phyloP scores from a whole-genome alignment of 2,329 filamentous ascomycete species.

The Diaporthe caulivora region DNA sequence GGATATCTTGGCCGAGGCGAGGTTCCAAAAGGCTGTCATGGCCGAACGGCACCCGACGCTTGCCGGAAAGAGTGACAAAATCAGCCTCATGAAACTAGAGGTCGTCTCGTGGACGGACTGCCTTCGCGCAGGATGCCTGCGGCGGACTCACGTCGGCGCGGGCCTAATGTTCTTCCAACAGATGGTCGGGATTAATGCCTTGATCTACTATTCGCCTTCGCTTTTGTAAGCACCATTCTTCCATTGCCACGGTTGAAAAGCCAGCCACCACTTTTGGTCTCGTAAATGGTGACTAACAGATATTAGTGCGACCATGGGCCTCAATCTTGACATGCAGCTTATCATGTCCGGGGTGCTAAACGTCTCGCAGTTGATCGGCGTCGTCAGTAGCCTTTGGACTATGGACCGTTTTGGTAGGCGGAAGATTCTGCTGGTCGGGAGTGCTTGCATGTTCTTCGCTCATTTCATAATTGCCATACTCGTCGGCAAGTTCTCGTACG shows the following conservation, averaged over 20 bases:
- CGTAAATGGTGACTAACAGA: no score
- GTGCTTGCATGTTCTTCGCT: constrained; percentile 58
- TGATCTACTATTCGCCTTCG: constrained; percentile 61
- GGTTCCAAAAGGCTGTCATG: constrained; percentile 58
- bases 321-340: constrained; percentile 57
- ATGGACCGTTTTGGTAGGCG: constrained; percentile 62
- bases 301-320: constrained; percentile 53
- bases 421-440: constrained; percentile 58
- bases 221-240: constrained; percentile 49
- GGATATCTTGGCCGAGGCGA: constrained; percentile 62
- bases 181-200: constrained; percentile 62
- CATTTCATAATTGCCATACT: constrained; percentile 66
- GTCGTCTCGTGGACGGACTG: constrained; percentile 60
- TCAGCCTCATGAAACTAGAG: constrained; percentile 44
- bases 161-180: constrained; percentile 71
- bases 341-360: constrained; percentile 62
- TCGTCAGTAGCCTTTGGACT: constrained; percentile 59
- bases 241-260: no score
- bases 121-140: constrained; percentile 59
- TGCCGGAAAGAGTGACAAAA: constrained; percentile 47
- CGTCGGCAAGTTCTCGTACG: constrained; percentile 62
- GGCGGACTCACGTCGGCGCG: constrained; percentile 59
- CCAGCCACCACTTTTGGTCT: no score
- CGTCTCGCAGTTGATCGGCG: constrained; percentile 58
- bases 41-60: constrained; percentile 48